Evolutionary conservation across 495 filamentous ascomycete species (phyloP).

Genomic region (Hypoxylon cercidicola): DNA sequence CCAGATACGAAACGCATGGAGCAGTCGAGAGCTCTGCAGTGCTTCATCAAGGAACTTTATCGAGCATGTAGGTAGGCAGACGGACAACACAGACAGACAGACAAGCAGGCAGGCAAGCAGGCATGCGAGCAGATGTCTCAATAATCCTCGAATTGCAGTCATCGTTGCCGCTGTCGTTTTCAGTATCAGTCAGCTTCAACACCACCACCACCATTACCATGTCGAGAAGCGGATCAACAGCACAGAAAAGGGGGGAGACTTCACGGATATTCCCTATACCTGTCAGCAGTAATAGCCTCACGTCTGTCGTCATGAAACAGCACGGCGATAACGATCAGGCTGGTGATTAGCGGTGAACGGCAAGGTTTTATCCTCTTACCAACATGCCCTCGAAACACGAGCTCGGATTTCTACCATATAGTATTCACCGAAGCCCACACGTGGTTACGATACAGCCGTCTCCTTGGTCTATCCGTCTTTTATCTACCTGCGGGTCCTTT

Average conservation of each 20-base stretch:
- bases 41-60: background rate
- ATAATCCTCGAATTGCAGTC: too few relatives aligned
- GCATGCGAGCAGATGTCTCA: background rate
- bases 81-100: background rate
- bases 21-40: conserved; percentile 11
- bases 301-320: conserved; percentile 16
- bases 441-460: conserved; percentile 4
- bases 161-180: background rate
- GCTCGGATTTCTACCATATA: conserved; percentile 6
- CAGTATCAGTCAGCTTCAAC: background rate
- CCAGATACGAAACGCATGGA: conserved; percentile 14
- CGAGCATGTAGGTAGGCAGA: background rate
- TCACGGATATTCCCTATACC: background rate
- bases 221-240: background rate
- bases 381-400: too few relatives aligned
- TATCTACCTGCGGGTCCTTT: background rate
- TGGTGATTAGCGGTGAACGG: conserved; percentile 38
- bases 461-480: conserved; percentile 24
- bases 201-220: background rate
- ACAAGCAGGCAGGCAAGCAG: background rate
- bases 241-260: background rate
- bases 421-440: conserved; percentile 17
- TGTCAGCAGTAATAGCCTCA: background rate
- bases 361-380: too few relatives aligned
- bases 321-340: conserved; percentile 15